phyloP scores from a whole-genome alignment of 306 rosid species.

The Sindora glabra region DNA sequence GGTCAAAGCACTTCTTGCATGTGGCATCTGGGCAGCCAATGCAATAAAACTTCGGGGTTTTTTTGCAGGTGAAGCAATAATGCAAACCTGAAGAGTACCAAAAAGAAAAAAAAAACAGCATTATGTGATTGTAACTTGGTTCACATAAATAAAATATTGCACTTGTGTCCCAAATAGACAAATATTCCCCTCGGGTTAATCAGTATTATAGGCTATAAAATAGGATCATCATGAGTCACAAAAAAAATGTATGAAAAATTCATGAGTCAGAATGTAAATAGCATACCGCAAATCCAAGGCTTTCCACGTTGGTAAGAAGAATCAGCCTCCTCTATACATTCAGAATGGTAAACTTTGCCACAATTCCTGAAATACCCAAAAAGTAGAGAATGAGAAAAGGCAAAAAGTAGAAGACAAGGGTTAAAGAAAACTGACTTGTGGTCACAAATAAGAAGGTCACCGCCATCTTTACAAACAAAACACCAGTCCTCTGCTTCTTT shows the following conservation, averaged over 20 bases:
- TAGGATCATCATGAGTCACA: background rate
- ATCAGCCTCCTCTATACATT: slow-evolving; percentile 33
- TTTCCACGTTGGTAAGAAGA: background rate
- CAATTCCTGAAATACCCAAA: slow-evolving; percentile 36
- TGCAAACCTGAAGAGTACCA: slow-evolving; percentile 39
- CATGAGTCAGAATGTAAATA: background rate
- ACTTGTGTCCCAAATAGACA: background rate
- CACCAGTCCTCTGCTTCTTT: slow-evolving; percentile 25
- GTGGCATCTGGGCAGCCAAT: slow-evolving; percentile 50
- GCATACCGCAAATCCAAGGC: slow-evolving; percentile 60
- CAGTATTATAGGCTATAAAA: background rate
- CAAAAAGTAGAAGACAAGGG: background rate
- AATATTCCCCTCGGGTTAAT: background rate
- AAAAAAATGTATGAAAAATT: background rate
- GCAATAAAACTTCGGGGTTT: slow-evolving; percentile 38
- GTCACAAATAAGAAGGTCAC: slow-evolving; percentile 27
- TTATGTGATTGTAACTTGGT: background rate
- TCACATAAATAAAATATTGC: background rate
- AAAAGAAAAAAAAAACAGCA: background rate
- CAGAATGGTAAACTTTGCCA: slow-evolving; percentile 53
- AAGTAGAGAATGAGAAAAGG: background rate
- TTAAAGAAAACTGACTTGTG: slow-evolving; percentile 1
- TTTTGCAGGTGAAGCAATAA: slow-evolving; percentile 37
- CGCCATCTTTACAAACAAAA: slow-evolving; percentile 46
- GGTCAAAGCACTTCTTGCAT: slow-evolving; percentile 36